Evolutionary conservation across 148 eudicot species (phyloP), one percentile per base, ranked within the genome.

Genomic region (Diospyros lotus): DNA sequence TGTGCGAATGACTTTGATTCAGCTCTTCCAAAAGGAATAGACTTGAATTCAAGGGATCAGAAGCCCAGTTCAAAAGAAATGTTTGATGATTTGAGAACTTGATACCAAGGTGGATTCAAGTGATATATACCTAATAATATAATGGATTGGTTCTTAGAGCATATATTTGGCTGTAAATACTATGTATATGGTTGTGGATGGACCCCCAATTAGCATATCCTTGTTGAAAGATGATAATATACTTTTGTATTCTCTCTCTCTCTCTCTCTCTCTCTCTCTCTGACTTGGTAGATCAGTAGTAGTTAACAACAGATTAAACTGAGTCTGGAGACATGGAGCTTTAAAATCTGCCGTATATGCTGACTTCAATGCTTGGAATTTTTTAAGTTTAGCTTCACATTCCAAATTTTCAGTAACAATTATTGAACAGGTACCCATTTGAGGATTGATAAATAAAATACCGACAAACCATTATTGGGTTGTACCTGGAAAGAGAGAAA

Each of bases 1-100:
- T 86, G 53, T 74, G 73, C 77, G 75, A 84, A 58, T 84, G 90
- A 92, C 44, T 73, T 75, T 44, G 87, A 87, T 72, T 82, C 81
- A 42, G 80, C 87, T 66, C 69, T 80, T 28, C 28, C 28, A 78
- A 82, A 71, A 71, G 71, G 56, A 78, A 73, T 90, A 72, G 97
- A 90, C 80, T 84, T 93, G 83, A 89, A 89, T 73, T 80, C 71
- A 78, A 67, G 76, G 66, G 89, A 76, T 28, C 28, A 74, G 55
- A 66, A 67, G 86, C 80, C 66, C 78, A 80, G 78, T 69, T 76
- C 66, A 58, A 73, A 78, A 73, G 54, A 40, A 75, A 68, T 75
- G 39, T 80, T 73, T 82, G 77, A 76, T 78, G 63, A 68, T 71
- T 66, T 77, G 75, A 55, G 75, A 79, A 67, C 79, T 43, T 61